Percentiles rank a stretch among this genome's conserved stretches.
Conservation (phyloP, 2,329 filamentous ascomycete genomes). For the Colletotrichum liaoningense region DNA sequence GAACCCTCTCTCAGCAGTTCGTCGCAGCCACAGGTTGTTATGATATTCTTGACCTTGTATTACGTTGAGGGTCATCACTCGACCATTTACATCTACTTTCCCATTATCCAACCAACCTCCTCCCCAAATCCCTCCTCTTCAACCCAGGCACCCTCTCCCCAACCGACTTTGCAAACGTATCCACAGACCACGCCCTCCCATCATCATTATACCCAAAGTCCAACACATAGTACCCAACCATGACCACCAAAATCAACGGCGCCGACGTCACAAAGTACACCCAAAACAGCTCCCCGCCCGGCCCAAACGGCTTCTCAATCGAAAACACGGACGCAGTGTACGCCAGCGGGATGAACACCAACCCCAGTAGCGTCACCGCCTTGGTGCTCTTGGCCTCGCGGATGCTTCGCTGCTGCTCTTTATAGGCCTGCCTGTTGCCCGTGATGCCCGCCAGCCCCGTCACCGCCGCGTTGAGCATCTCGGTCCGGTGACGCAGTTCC, state of each 20-base stretch:
- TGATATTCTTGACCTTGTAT: too few relatives aligned
- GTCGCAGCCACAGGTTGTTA: too few relatives aligned
- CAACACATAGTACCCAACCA: conserved; percentile 37
- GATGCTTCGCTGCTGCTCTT: conserved; percentile 40
- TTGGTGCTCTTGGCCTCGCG: conserved; percentile 41
- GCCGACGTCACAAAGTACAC: conserved; percentile 38
- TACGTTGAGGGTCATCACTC: too few relatives aligned
- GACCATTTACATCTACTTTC: background rate
- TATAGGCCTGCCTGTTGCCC: conserved; percentile 39
- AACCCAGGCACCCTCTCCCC: conserved; percentile 6
- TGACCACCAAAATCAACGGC: conserved; percentile 37
- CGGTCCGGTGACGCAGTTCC: conserved; percentile 39
- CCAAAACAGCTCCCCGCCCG: conserved; percentile 37
- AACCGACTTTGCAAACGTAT: conserved; percentile 27
- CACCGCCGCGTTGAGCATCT: conserved; percentile 39
- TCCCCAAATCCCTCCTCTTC: background rate
- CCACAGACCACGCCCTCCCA: conserved; percentile 37
- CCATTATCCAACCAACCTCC: background rate
- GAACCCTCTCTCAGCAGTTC: background rate
- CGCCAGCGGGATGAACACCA: conserved; percentile 41
- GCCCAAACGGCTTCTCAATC: conserved; percentile 38
- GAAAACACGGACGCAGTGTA: conserved; percentile 39
- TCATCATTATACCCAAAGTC: conserved; percentile 40
- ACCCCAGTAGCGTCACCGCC: conserved; percentile 40
- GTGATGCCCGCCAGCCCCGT: conserved; percentile 40